A percentile compares a stretch with the other conserved stretches of the same genome.
Evolutionary conservation across 2,329 filamentous ascomycete species (phyloP).

Genomic region (Epichloe glyceriae): DNA sequence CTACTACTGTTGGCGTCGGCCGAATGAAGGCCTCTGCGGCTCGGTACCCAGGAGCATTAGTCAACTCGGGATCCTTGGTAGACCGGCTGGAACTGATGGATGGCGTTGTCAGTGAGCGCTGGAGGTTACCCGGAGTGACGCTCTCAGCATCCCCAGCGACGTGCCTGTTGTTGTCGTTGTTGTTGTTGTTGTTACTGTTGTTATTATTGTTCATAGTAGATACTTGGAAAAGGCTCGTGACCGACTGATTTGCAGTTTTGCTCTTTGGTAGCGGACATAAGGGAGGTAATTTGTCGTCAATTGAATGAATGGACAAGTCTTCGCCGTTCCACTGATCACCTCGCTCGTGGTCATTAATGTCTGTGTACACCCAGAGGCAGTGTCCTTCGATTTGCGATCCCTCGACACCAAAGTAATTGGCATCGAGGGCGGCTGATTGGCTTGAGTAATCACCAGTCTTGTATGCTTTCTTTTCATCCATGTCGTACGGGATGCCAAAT

Average conservation of each 20-base stretch:
- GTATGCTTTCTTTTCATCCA: slow-evolving; percentile 95
- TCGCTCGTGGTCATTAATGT: slow-evolving; percentile 71
- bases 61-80: slow-evolving; percentile 41
- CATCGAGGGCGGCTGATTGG: slow-evolving; percentile 85
- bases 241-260: slow-evolving; percentile 29
- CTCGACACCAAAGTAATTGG: slow-evolving; percentile 88
- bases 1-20: slow-evolving; percentile 64
- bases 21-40: slow-evolving; percentile 90
- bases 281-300: slow-evolving; percentile 60
- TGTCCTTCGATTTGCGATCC: slow-evolving; percentile 74
- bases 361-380: slow-evolving; percentile 78
- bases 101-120: slow-evolving; percentile 54
- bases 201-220: slow-evolving; percentile 3
- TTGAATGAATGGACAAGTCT: slow-evolving; percentile 79
- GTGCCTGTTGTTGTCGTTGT: slow-evolving; percentile 18
- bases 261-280: slow-evolving; percentile 35
- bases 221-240: slow-evolving; percentile 24
- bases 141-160: slow-evolving; percentile 38
- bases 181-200: slow-evolving; percentile 6
- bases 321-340: slow-evolving; percentile 98
- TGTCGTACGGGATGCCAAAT: slow-evolving; percentile 96
- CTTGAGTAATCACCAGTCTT: slow-evolving; percentile 90
- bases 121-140: slow-evolving; percentile 65
- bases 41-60: slow-evolving; percentile 60
- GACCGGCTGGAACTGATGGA: slow-evolving; percentile 48